Base-by-base conservation (phyloP, 78 protist genomes). In the Dictyostelium purpureum region DNA sequence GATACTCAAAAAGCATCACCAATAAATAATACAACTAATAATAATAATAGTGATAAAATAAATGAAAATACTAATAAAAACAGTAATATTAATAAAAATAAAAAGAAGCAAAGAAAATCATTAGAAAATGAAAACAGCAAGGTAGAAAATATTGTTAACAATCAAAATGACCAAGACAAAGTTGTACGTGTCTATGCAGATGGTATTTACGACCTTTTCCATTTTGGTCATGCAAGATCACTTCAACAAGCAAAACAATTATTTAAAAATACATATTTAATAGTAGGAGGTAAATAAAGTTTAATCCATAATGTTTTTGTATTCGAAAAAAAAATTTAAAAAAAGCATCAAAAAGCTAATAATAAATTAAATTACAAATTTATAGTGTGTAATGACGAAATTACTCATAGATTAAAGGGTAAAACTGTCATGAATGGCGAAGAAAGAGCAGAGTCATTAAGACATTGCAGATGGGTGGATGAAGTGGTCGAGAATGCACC, bases 381-480 rank as follows among this genome's bases (percentile, higher is more conserved):
- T n/a, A 26, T 52, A 88, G 97, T 95, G 38, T 95, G 97, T 59
- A 81, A 76, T 67, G 97, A 95, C 61, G 94, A 92, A 49, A 24
- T 93, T 42, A 93, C 96, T 37, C 97, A 92, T 49, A 54, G 63
- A 47, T 47, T 88, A 21, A 95, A 95, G 59, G 97, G 97, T 18
- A 69, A 88, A 52, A 92, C 96, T 7, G 97, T 95, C 4, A 91
- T 92, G 90, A 87, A 61, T 26, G 73, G 89, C n/a, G 31, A 31
- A 26, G 97, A 95, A 43, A 67, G 97, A 33, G 87, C 79, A 28
- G 97, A 95, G 47, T 77, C 94, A 5, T 75, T 95, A 12, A 70
- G 96, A 12, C 97, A 95, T 70, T 95, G 97, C 40, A 87, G 83
- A 28, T 95, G 91, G 74, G 97, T 95, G 16, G 97, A 95, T 88